phyloP scores from a whole-genome alignment of 2,329 filamentous ascomycete species.

The Alternaria angustiovoidea region DNA sequence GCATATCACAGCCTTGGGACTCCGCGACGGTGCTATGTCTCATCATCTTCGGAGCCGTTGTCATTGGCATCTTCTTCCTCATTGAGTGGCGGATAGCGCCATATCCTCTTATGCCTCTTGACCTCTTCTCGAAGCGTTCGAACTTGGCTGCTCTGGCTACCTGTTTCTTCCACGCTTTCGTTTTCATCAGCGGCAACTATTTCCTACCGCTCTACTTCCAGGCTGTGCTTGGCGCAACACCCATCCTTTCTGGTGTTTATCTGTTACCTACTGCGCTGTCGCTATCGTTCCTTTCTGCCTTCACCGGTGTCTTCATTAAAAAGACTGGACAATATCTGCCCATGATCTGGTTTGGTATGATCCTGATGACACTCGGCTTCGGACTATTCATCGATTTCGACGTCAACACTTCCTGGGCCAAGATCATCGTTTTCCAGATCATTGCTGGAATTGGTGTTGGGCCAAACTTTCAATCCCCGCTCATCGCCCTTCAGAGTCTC shows the following conservation, averaged over 20 bases:
- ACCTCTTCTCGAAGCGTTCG: constrained; percentile 71
- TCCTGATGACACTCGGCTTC: constrained; percentile 50
- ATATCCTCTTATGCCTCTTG: constrained; percentile 80
- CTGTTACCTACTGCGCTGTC: constrained; percentile 74
- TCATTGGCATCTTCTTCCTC: constrained; percentile 71
- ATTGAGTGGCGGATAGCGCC: constrained; percentile 77
- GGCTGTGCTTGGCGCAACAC: constrained; percentile 71
- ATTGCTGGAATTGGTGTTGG: constrained; percentile 60
- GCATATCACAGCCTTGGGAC: constrained; percentile 75
- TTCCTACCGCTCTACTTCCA: constrained; percentile 89
- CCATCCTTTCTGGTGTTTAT: constrained; percentile 77
- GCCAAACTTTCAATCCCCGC: constrained; percentile 73
- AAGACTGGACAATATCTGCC: constrained; percentile 57
- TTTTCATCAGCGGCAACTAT: constrained; percentile 81
- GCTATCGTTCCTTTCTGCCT: constrained; percentile 69
- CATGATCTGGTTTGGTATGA: constrained; percentile 48
- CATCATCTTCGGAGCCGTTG: constrained; percentile 74
- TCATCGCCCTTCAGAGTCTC: constrained; percentile 72
- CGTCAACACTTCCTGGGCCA: constrained; percentile 46
- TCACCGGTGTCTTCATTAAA: constrained; percentile 61
- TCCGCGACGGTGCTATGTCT: constrained; percentile 80
- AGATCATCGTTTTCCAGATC: constrained; percentile 52
- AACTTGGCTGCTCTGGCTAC: constrained; percentile 72
- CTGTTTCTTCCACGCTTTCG: constrained; percentile 76
- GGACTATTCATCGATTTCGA: constrained; percentile 50